Percentiles rank a stretch among this genome's conserved stretches.
These are phyloP conservation scores for Penicillium odoratum DNA, from an alignment of 495 filamentous ascomycete species.

Conservation along the genomic window DNA sequence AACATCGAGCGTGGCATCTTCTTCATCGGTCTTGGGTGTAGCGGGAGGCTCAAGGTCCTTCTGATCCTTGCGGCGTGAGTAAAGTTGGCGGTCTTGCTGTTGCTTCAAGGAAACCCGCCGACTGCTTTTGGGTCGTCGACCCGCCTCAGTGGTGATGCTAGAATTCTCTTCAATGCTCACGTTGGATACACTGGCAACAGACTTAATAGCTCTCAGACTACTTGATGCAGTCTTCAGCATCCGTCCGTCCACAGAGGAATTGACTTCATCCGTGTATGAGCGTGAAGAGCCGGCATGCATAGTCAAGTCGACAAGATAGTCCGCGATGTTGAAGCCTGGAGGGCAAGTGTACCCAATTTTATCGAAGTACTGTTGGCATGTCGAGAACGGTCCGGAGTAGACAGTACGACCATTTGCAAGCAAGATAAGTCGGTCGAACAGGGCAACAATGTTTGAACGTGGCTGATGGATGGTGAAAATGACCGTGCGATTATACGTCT, in stretches of 20 bases:
- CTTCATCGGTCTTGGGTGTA: slow-evolving; percentile 66
- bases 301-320: slow-evolving; percentile 94
- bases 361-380: slow-evolving; percentile 92
- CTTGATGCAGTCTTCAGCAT: slow-evolving; percentile 73
- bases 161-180: slow-evolving; percentile 57
- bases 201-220: slow-evolving; percentile 87
- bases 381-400: slow-evolving; percentile 86
- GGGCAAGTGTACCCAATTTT: slow-evolving; percentile 87
- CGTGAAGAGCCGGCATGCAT: slow-evolving; percentile 79
- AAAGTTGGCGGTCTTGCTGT: slow-evolving; percentile 87
- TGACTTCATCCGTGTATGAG: slow-evolving; percentile 59
- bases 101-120: slow-evolving; percentile 74
- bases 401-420: slow-evolving; percentile 87
- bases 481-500: slow-evolving; percentile 93
- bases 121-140: slow-evolving; percentile 60
- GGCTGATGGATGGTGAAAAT: slow-evolving; percentile 99
- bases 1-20: slow-evolving; percentile 67
- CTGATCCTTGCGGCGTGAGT: slow-evolving; percentile 71
- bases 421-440: slow-evolving; percentile 91
- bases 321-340: slow-evolving; percentile 97
- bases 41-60: slow-evolving; percentile 54
- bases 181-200: slow-evolving; percentile 77
- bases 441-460: slow-evolving; percentile 98
- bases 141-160: slow-evolving; percentile 60
- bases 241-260: slow-evolving; percentile 40